Evolutionary conservation across 2,329 filamentous ascomycete genomes (phyloP), one percentile per base, ranked within the genome.

Genomic region (Cercospora zeina): DNA sequence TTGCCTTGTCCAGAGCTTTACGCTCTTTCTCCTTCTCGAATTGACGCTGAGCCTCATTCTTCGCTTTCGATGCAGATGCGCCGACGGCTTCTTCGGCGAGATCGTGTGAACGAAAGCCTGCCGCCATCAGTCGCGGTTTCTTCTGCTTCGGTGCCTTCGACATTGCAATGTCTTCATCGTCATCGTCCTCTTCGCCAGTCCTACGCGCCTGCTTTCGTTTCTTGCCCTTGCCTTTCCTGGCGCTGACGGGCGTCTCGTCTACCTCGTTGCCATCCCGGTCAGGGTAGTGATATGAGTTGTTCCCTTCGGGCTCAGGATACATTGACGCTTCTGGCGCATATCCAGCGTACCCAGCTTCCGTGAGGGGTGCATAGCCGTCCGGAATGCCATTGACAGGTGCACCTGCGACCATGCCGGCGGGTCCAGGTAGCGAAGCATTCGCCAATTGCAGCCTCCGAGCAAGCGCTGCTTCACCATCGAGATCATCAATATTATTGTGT

Each of bases 11-110:
- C 2, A 76, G 66, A 1, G 74, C 73, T 53, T 75, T 75, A 7
- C 71, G 69, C 65, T 81, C 76, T 50, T 80, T 76, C 65, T 81
- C 77, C 57, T 78, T 78, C 62, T 80, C 77, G 61, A 79, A 82
- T 59, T 82, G 77, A 51, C 77, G 74, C 9, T 78, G 78, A 9
- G 79, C 77, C 27, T 76, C 75, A 47, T 74, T 80, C 68, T 78
- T 80, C 66, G 74, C 68, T 21, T 69, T 71, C 39, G 66, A 67
- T 1, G 69, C 64, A 27, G 62, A 62, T 3, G 70, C 55, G 13
- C 64, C 67, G 16, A 63, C 62, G 2, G 66, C 65, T 16, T 63
- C 59, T 16, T 73, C 70, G 27, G 70, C 72, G 10, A 74, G 64
- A 58, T 74, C 72, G 19, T 65, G 66, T 3, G 69, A 72, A 13